Conservation (phyloP, 129 eudicot genomes). For the Ambrosia artemisiifolia region DNA sequence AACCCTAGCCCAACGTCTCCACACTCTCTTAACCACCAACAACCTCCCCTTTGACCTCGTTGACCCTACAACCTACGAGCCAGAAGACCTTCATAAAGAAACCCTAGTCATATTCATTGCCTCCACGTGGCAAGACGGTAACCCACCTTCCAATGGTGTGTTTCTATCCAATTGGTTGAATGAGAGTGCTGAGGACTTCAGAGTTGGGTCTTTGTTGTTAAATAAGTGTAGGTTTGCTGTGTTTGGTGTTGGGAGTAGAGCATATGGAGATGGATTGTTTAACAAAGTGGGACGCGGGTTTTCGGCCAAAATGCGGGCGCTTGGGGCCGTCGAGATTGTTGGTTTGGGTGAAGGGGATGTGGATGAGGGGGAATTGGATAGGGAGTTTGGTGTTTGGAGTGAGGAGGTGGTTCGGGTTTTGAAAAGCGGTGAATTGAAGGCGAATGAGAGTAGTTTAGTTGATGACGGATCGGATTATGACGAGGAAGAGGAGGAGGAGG, state of each 20-base stretch:
- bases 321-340: conserved; percentile 71
- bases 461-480: conserved; percentile 33
- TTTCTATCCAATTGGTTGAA: conserved; percentile 73
- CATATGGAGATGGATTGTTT: conserved; percentile 53
- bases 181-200: conserved; percentile 84
- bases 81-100: conserved; percentile 76
- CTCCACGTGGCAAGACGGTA: conserved; percentile 88
- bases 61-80: conserved; percentile 69
- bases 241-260: conserved; percentile 82
- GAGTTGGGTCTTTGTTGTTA: conserved; percentile 72
- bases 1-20: conserved; percentile 74
- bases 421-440: conserved; percentile 42
- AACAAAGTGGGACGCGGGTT: conserved; percentile 59
- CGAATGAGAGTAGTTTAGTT: conserved; percentile 24
- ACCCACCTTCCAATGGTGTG: conserved; percentile 59
- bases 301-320: conserved; percentile 44
- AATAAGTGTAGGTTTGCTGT: conserved; percentile 55
- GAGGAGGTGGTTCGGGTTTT: conserved; percentile 49
- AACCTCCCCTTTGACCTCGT: conserved; percentile 56
- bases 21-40: conserved; percentile 30
- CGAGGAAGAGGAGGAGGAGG: conserved; percentile 42
- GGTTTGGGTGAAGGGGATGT: conserved; percentile 81
- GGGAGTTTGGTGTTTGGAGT: conserved; percentile 75
- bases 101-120: conserved; percentile 58
- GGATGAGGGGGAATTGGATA: conserved; percentile 65